phyloP scores from a whole-genome alignment of 305 asterid genomes.

The Rubia balearica region DNA sequence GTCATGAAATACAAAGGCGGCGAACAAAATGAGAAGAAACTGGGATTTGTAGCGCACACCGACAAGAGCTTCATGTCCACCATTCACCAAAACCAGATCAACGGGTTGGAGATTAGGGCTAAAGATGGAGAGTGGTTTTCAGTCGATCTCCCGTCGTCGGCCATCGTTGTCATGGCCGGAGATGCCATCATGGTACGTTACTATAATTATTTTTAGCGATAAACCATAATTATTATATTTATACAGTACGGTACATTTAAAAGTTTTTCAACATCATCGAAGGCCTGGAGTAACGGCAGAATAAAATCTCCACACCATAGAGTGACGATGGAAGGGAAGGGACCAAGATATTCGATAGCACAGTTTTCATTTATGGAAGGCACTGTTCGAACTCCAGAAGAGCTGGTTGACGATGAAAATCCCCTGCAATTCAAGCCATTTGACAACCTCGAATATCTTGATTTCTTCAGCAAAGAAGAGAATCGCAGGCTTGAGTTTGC shows the following conservation, averaged over 20 bases:
- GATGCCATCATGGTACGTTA: slow-evolving; percentile 71
- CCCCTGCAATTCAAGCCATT: slow-evolving; percentile 50
- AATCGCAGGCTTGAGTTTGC: slow-evolving; percentile 52
- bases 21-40: slow-evolving; percentile 27
- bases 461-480: slow-evolving; percentile 56
- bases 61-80: slow-evolving; percentile 77
- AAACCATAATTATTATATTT: no score
- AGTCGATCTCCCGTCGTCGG: slow-evolving; percentile 46
- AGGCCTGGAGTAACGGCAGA: slow-evolving; percentile 78
- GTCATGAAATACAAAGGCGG: slow-evolving; percentile 59
- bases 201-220: no score
- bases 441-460: slow-evolving; percentile 51
- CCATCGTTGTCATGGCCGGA: slow-evolving; percentile 75
- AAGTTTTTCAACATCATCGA: no score
- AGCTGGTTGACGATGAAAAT: slow-evolving; percentile 48
- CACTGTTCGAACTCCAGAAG: slow-evolving; percentile 44
- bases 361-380: slow-evolving; percentile 66
- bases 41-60: slow-evolving; percentile 66
- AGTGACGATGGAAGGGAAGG: slow-evolving; percentile 56
- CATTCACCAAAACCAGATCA: slow-evolving; percentile 50
- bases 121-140: slow-evolving; percentile 60
- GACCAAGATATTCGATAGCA: slow-evolving; percentile 46
- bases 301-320: slow-evolving; percentile 54
- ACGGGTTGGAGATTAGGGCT: slow-evolving; percentile 62
- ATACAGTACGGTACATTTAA: no score